Base-by-base conservation (phyloP, 306 rosid species). In the Hippophae gyantsensis region DNA sequence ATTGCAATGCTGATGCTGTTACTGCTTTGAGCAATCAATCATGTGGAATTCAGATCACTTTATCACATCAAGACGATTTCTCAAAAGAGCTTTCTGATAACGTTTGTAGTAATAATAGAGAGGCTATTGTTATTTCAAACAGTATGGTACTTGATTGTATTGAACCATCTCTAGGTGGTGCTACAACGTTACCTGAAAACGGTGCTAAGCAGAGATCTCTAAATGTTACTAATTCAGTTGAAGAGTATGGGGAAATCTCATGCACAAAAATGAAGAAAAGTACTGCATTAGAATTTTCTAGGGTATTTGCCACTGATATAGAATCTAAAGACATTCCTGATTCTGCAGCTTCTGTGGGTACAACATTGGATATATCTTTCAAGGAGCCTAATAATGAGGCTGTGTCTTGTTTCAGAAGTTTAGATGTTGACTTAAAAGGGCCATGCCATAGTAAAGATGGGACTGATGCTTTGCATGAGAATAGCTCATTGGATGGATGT, bases 361-460 rank as follows among this genome's bases (percentile, higher is more conserved):
- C 74, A 63, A 56, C 68, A 60, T 58, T 46, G 58, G 50, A 65
- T 70, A 50, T 38, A 42, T 45, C 63, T 54, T 58, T 66, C 43
- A 76, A 76, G 54, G 73, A 66, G 61, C 58, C 67, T 69, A 64
- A 70, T 63, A 48, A 54, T 62, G 73, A 73, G 25, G 81, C 69
- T 51, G 68, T 76, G 74, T 73, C 75, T 63, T 62, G 67, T 66
- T 64, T 57, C 74, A 78, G 69, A 71, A 81, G 66, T 54, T 61
- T 68, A 64, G 75, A 70, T 68, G 61, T 76, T 49, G 71, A 60
- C 67, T 69, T 62, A 71, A 68, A 2, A 27, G 38, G 38, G 38
- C 38, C 38, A 3, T 27, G 57, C 26, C 63, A 72, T 67, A 60
- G 65, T 56, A 50, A 41, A 52, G 72, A 49, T 14, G 74, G 66